Evolutionary conservation across 1,139 yeast genomes (phyloP), one percentile per base, ranked within the genome.

Genomic region (Candida neerlandica): DNA sequence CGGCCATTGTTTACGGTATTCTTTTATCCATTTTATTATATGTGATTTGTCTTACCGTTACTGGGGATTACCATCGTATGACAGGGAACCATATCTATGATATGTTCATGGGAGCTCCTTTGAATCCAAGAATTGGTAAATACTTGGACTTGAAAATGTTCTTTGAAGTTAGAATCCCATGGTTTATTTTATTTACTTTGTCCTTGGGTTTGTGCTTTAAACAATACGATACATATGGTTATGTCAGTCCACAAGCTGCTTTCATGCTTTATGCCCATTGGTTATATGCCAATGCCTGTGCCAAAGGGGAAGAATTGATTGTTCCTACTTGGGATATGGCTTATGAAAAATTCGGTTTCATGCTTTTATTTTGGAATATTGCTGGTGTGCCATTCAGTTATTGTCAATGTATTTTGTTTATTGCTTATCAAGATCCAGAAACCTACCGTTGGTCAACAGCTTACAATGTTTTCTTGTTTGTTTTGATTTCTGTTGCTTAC

Each of bases 291-390:
- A 94, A 94, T 65, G 97, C 97, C 2, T 94, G 98, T 72, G 87
- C 96, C 53, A 94, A 94, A 72, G 99, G 97, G 58, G 99, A 94
- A 73, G 98, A 95, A 67, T 77, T 92, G 61, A 92, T 94, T 67
- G 96, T 92, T 52, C 97, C 98, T 56, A 87, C 97, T 16, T 94
- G 99, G 99, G 99, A 94, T 69, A 92, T 94, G 97, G 97, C 96
- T 43, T 94, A 94, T 69, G 99, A 94, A 69, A 94, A 95, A 72
- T 94, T 94, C 62, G 99, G 99, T 11, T 94, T 95, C 76, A 91
- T 94, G 97, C 82, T 94, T 58, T 84, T 92, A 60, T 94, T 94
- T 78, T 94, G 99, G 99, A 94, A 94, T 74, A 90, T 94, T 69
- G 97, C 98, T 35, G 99, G 99, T 61, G 99, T 94, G 39, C 99